Base-by-base conservation (phyloP, 345 rosid species). In the Citrus cavaleriei region DNA sequence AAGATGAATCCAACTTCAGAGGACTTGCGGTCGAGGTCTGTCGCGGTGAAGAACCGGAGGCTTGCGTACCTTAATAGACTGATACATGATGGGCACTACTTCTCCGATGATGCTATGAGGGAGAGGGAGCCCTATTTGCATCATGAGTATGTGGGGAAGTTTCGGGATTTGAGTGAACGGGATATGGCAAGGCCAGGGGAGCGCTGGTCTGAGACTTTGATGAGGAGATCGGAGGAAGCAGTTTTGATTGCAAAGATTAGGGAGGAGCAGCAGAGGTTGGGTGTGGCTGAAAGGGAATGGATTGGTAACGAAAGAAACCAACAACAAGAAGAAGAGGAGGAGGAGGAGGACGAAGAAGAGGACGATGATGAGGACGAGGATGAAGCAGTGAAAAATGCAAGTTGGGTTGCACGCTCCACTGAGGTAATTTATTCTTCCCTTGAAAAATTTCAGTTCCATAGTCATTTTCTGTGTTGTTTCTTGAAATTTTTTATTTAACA, bases 101-200 rank as follows among this genome's bases (percentile, higher is more conserved):
- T 96, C 79, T 96, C 98, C 0, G 99, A 96, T 86, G 99, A 96
- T 70, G 91, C 94, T 7, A 96, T 96, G 99, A 89, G 99, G 90
- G 98, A 89, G 80, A 88, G 98, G 77, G 95, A 94, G 81, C 99
- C 98, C 7, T 93, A 96, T 86, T 84, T 94, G 82, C 98, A 96
- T 80, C 97, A 96, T 32, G 98, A 96, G 86, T 93, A 91, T 78
- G 88, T 96, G 4, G 99, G 99, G n/a, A 96, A 89, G 85, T 96
- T 92, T 85, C 97, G 93, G 92, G 98, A 93, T 84, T 83, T 77
- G 71, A 85, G 80, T 82, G 91, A 89, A 18, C 87, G 97, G 85
- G 80, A 86, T 32, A 92, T 95, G 99, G 98, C 98, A 5, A 85
- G 94, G 83, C 98, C 97, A 1, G 99, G 99, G 65, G 98, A 94